Evolutionary conservation across 108 stramenopile genomes (phyloP).

Genomic region (Discostella stelligeroides): DNA sequence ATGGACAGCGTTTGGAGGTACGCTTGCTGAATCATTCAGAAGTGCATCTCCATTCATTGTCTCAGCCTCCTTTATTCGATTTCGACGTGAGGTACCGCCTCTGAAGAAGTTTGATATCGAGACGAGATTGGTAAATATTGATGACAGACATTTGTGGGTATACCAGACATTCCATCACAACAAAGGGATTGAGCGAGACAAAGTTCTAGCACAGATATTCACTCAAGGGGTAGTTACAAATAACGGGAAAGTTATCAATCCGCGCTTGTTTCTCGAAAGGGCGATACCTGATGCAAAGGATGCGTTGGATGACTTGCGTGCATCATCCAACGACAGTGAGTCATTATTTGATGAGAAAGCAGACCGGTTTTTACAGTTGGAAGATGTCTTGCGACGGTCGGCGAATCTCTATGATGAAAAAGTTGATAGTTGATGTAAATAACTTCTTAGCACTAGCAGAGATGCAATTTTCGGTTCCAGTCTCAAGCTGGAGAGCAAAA

Average conservation of each 20-base stretch:
- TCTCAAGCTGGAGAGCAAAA: background rate
- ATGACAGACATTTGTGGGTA: slow-evolving; percentile 69
- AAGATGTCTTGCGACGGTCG: slow-evolving; percentile 29
- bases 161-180: slow-evolving; percentile 61
- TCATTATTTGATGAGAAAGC: slow-evolving; percentile 40
- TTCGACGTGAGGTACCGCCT: slow-evolving; percentile 65
- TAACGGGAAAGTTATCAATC: slow-evolving; percentile 38
- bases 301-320: slow-evolving; percentile 21
- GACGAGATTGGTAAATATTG: slow-evolving; percentile 47
- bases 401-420: slow-evolving; percentile 30
- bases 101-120: slow-evolving; percentile 67
- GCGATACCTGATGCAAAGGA: slow-evolving; percentile 19
- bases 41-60: slow-evolving; percentile 55
- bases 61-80: slow-evolving; percentile 51
- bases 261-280: slow-evolving; percentile 26
- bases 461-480: too few relatives aligned
- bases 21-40: slow-evolving; percentile 36
- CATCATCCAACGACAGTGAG: slow-evolving; percentile 1
- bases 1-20: slow-evolving; percentile 59
- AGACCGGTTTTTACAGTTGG: slow-evolving; percentile 32
- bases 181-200: slow-evolving; percentile 22
- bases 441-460: too few relatives aligned
- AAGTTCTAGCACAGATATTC: slow-evolving; percentile 40
- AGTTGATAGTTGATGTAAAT: slow-evolving; percentile 6
- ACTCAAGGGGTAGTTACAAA: slow-evolving; percentile 34